Base-by-base conservation (phyloP, 345 rosid species). In the Ceriops zippeliana region DNA sequence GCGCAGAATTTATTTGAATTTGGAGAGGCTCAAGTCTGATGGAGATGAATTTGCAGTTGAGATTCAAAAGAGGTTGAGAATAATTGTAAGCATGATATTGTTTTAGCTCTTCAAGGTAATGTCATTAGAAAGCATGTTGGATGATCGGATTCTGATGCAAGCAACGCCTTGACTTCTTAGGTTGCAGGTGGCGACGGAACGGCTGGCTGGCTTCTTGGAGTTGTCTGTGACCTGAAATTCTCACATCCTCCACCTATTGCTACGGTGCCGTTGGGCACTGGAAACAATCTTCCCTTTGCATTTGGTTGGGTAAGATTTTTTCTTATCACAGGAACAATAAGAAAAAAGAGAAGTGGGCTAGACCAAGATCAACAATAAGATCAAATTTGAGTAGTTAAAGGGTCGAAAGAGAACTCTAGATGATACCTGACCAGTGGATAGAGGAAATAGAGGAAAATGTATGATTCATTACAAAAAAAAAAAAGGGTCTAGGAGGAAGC, bases 151-250 rank as follows among this genome's bases (percentile, higher is more conserved):
- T 42, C 49, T 42, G 49, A 42, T 13, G 5, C 49, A 13, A 42
- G 49, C 49, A 42, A 42, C 17, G 7, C 46, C 46, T 68, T 13
- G 34, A 4, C 15, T 61, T 58, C 54, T 71, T 74, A 90, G 98
- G 97, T 89, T 78, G 96, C 96, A 63, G 97, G 99, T 76, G 97
- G 99, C 20, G 99, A 95, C 82, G 99, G 99, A 63, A 95, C 99
- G 3, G 99, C 97, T 67, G 90, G 96, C 5, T 93, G 99, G 99
- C 91, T 91, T 73, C 93, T 93, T 70, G 97, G 96, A 67, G 97
- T 91, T 76, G 93, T 93, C 42, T 86, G 88, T 68, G 97, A 91
- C 72, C 96, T 93, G 59, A 91, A 85, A 77, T 78, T 93, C 58
- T 79, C 91, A 52, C 90, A 86, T 76, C 86, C 99, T 8, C 99